Conservation (phyloP, 495 filamentous ascomycete species). For the Neurospora cerealis region DNA sequence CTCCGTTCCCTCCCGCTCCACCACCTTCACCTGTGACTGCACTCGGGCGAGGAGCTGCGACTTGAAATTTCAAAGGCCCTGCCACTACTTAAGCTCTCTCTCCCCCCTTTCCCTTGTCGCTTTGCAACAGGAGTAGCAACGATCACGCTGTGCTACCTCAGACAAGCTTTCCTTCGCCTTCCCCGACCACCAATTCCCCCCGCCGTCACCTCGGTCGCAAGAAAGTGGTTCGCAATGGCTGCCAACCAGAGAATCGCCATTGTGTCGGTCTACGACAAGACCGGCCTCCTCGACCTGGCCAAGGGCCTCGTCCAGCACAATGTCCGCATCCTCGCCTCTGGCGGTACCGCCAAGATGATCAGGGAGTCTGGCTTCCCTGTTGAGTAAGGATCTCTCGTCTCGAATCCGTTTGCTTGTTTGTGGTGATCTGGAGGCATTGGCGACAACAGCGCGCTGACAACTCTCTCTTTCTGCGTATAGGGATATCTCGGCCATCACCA, state of each 20-base stretch:
- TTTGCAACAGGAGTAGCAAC: not conserved
- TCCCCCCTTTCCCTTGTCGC: not conserved
- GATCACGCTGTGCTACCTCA: not conserved
- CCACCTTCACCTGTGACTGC: not conserved
- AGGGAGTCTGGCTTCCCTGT: constrained; percentile 89
- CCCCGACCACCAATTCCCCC: not conserved
- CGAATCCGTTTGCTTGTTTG: not conserved
- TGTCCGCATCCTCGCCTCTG: constrained; percentile 86
- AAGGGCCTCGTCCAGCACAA: constrained; percentile 87
- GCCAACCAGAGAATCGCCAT: constrained; percentile 56
- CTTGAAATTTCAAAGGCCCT: not conserved
- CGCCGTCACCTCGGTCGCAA: constrained; percentile 1
- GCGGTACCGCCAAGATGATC: constrained; percentile 89
- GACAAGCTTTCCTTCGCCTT: not conserved
- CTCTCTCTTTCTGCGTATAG: constrained; percentile 30
- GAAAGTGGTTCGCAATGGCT: constrained; percentile 22
- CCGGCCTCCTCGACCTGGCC: constrained; percentile 86
- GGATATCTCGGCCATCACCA: constrained; percentile 94
- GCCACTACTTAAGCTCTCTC: not conserved
- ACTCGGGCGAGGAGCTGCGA: not conserved
- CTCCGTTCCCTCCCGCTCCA: not conserved
- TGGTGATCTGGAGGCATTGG: not conserved
- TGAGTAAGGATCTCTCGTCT: constrained; percentile 49
- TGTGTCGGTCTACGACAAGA: constrained; percentile 97
- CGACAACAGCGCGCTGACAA: not conserved